Conservation (phyloP, 2,329 filamentous ascomycete species). For the Fusarium paranaense region DNA sequence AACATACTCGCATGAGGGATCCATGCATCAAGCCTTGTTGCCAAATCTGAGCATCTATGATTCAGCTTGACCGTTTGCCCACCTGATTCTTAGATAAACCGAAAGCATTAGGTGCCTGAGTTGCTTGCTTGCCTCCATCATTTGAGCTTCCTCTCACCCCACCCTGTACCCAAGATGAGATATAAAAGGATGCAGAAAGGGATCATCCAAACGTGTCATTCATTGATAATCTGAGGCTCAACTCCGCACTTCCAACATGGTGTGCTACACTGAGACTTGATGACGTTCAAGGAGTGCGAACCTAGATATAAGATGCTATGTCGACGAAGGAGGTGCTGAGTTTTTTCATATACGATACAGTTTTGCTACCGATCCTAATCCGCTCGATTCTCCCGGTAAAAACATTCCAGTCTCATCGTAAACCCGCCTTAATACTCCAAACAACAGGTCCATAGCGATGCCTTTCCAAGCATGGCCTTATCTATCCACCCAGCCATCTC, state of each 20-base stretch:
- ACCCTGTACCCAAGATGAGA: not conserved
- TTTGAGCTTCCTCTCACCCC: not conserved
- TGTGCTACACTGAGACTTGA: too few species aligned
- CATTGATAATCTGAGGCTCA: not conserved
- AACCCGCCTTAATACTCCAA: too few species aligned
- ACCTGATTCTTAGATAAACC: too few species aligned
- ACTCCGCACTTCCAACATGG: not conserved
- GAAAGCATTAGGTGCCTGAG: too few species aligned
- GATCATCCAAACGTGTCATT: not conserved
- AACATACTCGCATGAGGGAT: not conserved
- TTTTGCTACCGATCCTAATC: too few species aligned
- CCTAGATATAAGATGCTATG: not conserved
- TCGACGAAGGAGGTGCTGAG: not conserved
- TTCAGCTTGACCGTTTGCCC: not conserved
- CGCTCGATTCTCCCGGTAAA: too few species aligned
- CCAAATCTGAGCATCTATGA: not conserved
- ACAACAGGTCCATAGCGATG: too few species aligned
- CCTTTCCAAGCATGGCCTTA: too few species aligned
- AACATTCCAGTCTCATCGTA: too few species aligned
- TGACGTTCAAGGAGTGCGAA: not conserved
- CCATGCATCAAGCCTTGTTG: not conserved
- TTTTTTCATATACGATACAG: too few species aligned
- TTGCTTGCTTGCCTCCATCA: not conserved
- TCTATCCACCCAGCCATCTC: too few species aligned
- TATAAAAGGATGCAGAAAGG: not conserved